Conservation (phyloP, 176 grass and related monocot species). For the Metroxylon sagu region DNA sequence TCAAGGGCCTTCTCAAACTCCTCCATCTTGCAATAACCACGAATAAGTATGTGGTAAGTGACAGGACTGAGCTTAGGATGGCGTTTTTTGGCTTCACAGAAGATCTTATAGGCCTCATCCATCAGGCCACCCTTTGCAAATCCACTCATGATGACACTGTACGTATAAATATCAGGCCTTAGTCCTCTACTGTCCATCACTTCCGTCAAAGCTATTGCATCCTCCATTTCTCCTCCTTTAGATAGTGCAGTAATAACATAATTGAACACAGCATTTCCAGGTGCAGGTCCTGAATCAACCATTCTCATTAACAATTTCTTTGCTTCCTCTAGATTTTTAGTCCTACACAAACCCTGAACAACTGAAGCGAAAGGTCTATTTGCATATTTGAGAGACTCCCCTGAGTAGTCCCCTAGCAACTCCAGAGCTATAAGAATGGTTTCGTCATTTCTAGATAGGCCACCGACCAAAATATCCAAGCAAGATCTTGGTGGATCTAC, state of each 20-base stretch:
- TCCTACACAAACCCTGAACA: conserved; percentile 63
- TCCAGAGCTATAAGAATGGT: conserved; percentile 42
- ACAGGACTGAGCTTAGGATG: conserved; percentile 57
- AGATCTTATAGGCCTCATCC: conserved; percentile 66
- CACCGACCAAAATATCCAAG: conserved; percentile 48
- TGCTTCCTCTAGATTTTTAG: conserved; percentile 49
- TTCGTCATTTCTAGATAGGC: conserved; percentile 59
- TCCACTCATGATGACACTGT: conserved; percentile 83
- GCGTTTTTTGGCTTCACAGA: conserved; percentile 53
- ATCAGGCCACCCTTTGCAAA: conserved; percentile 69
- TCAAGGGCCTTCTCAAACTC: conserved; percentile 79
- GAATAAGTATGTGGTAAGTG: conserved; percentile 71
- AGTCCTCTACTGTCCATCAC: conserved; percentile 60
- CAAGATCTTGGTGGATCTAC: conserved; percentile 23
- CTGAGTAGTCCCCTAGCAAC: conserved; percentile 63
- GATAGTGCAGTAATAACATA: conserved; percentile 72
- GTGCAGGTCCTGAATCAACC: conserved; percentile 60
- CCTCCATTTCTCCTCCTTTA: conserved; percentile 63
- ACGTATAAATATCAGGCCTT: conserved; percentile 70
- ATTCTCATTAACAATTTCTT: conserved; percentile 59
- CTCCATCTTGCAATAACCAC: conserved; percentile 92
- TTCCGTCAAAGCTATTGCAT: conserved; percentile 57
- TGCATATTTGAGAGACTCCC: conserved; percentile 50
- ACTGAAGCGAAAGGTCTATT: conserved; percentile 51
- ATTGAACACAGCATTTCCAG: conserved; percentile 72